Conservation (phyloP, 768 basidiomycete genomes). For the Royoungia palumana region DNA sequence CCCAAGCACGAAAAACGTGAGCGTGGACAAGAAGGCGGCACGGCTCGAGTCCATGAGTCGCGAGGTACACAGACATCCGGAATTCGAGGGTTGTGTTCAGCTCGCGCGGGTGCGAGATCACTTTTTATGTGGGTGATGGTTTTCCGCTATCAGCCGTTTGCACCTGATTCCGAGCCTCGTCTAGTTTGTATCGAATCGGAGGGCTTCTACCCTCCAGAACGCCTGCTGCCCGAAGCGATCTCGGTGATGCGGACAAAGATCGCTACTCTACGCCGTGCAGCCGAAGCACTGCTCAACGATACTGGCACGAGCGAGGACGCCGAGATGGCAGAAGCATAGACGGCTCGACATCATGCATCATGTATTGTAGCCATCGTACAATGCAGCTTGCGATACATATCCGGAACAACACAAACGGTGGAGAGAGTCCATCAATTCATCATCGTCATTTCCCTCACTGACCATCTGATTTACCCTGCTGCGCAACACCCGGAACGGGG, state of each 20-base stretch:
- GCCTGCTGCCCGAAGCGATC: conserved; percentile 76
- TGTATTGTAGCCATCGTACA: conserved; percentile 3
- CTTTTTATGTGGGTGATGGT: conserved; percentile 74
- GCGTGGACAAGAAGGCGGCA: conserved; percentile 60
- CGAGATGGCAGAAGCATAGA: conserved; percentile 47
- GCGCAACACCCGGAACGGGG: conserved; percentile 9
- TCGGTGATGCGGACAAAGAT: conserved; percentile 83
- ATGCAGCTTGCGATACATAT: background rate
- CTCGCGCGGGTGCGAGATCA: conserved; percentile 85
- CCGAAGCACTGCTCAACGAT: conserved; percentile 52
- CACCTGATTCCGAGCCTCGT: conserved; percentile 6
- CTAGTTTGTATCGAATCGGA: conserved; percentile 89
- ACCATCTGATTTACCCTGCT: conserved; percentile 1
- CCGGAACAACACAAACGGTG: background rate
- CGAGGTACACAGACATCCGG: conserved; percentile 88
- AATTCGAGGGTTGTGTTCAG: conserved; percentile 81
- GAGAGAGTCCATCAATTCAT: too few species aligned
- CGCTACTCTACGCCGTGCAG: conserved; percentile 51
- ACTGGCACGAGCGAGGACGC: conserved; percentile 44
- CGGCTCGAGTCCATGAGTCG: conserved; percentile 87
- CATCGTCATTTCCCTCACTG: conserved; percentile 1
- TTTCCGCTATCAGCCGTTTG: background rate
- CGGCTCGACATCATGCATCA: background rate
- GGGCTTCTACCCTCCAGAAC: conserved; percentile 81
- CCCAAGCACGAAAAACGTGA: conserved; percentile 53